phyloP scores from a whole-genome alignment of 2,329 filamentous ascomycete species.

The Fusarium veterinarium region DNA sequence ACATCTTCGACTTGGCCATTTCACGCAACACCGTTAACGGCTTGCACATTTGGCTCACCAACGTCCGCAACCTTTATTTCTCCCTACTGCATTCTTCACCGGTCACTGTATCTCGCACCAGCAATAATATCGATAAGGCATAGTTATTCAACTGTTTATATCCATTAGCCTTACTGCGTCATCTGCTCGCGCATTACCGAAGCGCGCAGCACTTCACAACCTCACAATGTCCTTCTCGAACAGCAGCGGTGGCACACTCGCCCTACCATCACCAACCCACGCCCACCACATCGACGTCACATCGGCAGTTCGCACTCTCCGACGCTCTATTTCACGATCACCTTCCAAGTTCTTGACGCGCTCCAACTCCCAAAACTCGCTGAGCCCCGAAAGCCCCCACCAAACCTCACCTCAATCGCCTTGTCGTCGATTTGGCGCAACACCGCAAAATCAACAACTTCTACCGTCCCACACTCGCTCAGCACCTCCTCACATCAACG shows the following conservation, averaged over 20 bases:
- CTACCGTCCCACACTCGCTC: slow-evolving; percentile 49
- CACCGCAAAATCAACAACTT: slow-evolving; percentile 51
- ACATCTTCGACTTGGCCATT: slow-evolving; percentile 26
- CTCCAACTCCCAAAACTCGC: slow-evolving; percentile 60
- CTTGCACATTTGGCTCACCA: slow-evolving; percentile 19
- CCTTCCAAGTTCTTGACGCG: slow-evolving; percentile 84
- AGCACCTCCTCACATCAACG: slow-evolving; percentile 50
- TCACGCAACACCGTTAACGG: slow-evolving; percentile 12
- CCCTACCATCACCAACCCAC: slow-evolving; percentile 87
- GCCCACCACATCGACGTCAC: slow-evolving; percentile 85
- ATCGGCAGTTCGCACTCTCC: slow-evolving; percentile 82
- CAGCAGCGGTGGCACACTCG: slow-evolving; percentile 78
- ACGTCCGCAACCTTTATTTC: slow-evolving; percentile 12
- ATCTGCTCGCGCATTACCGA: slow-evolving; percentile 41
- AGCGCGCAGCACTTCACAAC: slow-evolving; percentile 45
- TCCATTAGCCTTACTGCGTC: slow-evolving; percentile 45
- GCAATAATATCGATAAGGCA: slow-evolving; percentile 18
- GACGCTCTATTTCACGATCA: slow-evolving; percentile 91
- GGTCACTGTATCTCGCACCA: slow-evolving; percentile 12
- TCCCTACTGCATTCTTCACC: slow-evolving; percentile 20
- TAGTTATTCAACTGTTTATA: slow-evolving; percentile 33
- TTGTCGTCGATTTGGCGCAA: slow-evolving; percentile 57
- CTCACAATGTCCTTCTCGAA: slow-evolving; percentile 69
- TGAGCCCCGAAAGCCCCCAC: slow-evolving; percentile 61
- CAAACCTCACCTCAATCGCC: slow-evolving; percentile 62